Conservation (phyloP, 371 early-diverging fungal species). For the Conidiobolus incongruus region DNA sequence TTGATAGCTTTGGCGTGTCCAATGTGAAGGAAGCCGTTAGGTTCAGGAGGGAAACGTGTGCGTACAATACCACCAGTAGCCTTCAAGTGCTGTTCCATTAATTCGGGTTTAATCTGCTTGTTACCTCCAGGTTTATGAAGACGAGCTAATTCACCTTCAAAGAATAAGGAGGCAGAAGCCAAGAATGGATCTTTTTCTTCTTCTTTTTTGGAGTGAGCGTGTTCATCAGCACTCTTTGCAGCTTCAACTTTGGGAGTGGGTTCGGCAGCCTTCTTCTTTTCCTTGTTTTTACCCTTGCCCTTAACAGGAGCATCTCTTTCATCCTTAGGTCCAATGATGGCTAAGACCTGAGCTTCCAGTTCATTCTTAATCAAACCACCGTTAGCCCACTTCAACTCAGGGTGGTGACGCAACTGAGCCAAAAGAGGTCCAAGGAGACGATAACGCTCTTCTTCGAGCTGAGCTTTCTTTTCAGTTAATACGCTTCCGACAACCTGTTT, state of each 20-base stretch:
- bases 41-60: slow-evolving; percentile 99
- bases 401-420: slow-evolving; percentile 35
- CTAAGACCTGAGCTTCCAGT: slow-evolving; percentile 60
- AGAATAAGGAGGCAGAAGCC: slow-evolving; percentile 31
- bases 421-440: slow-evolving; percentile 49
- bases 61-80: slow-evolving; percentile 87
- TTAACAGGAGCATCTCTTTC: slow-evolving; percentile 68
- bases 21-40: slow-evolving; percentile 98
- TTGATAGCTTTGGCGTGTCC: slow-evolving; percentile 99
- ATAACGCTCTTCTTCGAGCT: slow-evolving; percentile 63
- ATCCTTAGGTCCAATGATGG: slow-evolving; percentile 80
- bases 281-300: slow-evolving; percentile 20
- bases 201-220: neutral
- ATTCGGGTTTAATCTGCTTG: slow-evolving; percentile 79
- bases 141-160: slow-evolving; percentile 75
- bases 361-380: slow-evolving; percentile 61
- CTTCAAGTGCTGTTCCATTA: slow-evolving; percentile 84
- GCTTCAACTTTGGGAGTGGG: slow-evolving; percentile 4
- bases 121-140: slow-evolving; percentile 97
- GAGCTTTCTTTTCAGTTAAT: slow-evolving; percentile 38
- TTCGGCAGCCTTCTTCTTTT: slow-evolving; percentile 8
- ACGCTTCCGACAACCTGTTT: slow-evolving; percentile 21
- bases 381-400: slow-evolving; percentile 75
- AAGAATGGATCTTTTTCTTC: slow-evolving; percentile 1
- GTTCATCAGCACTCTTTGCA: neutral